These are phyloP conservation scores for Centaurea solstitialis DNA, from an alignment of 129 eudicot genomes.

Conservation along the genomic window DNA sequence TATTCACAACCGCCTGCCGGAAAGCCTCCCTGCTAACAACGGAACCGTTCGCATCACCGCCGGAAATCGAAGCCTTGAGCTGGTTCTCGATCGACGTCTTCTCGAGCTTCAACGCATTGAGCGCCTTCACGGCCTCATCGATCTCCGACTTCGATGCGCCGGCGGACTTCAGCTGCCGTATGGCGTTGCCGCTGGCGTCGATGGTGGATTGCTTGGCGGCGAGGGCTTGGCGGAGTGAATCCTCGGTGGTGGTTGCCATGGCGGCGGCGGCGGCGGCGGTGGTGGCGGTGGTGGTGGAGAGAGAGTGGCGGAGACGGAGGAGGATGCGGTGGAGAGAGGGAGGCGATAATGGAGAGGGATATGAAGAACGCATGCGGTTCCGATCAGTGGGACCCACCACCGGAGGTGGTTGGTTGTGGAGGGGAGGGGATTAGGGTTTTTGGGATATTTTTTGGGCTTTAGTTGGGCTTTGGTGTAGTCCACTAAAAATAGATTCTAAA, in stretches of 20 bases:
- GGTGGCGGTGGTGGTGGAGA: background rate
- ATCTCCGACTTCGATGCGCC: constrained; percentile 52
- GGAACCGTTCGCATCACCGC: constrained; percentile 24
- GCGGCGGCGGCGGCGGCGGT: background rate
- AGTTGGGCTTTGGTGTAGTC: constrained; percentile 28
- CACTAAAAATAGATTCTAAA: constrained; percentile 4
- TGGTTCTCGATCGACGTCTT: constrained; percentile 45
- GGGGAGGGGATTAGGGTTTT: constrained; percentile 34
- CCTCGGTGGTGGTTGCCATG: constrained; percentile 42
- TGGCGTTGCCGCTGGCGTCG: constrained; percentile 34
- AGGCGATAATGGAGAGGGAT: background rate
- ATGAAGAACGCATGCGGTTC: constrained; percentile 34
- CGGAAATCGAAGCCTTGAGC: constrained; percentile 37
- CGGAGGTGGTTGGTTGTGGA: background rate
- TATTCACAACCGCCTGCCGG: constrained; percentile 62
- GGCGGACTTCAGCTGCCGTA: constrained; percentile 46
- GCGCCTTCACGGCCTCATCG: constrained; percentile 45
- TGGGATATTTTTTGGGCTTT: constrained; percentile 23
- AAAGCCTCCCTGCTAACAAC: constrained; percentile 46
- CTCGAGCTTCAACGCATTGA: constrained; percentile 48
- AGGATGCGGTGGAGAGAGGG: constrained; percentile 15
- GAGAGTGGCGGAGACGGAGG: constrained; percentile 22
- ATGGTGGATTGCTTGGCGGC: constrained; percentile 40
- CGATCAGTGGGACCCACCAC: constrained; percentile 12
- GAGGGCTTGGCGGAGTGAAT: constrained; percentile 46